These are phyloP conservation scores for Suillus tomentosus DNA, from an alignment of 768 basidiomycete genomes.

Conservation along the genomic window DNA sequence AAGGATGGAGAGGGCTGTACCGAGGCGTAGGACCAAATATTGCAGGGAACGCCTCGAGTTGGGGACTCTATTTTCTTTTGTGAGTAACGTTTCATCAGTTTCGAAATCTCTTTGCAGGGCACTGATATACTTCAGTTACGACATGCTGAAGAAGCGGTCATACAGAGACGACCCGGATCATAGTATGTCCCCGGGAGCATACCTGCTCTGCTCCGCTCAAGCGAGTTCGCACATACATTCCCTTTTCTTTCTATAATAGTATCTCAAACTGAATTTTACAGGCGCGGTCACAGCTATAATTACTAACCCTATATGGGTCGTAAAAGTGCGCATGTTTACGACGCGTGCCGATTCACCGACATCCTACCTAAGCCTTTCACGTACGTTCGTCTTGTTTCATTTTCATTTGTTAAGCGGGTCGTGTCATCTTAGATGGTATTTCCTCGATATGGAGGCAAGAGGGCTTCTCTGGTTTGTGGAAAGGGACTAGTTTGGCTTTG, in stretches of 20 bases:
- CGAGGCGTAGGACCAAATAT: conserved; percentile 89
- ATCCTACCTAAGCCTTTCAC: conserved; percentile 79
- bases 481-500: conserved; percentile 84
- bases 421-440: conserved; percentile 59
- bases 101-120: conserved; percentile 1
- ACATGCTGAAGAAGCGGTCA: conserved; percentile 86
- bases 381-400: conserved; percentile 37
- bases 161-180: conserved; percentile 64
- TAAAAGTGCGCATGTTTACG: conserved; percentile 96
- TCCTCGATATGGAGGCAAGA: conserved; percentile 69
- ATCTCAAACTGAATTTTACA: conserved; percentile 35
- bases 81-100: conserved; percentile 45
- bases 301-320: conserved; percentile 98
- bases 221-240: conserved; percentile 73
- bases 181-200: conserved; percentile 72
- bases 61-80: conserved; percentile 99
- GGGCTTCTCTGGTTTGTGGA: conserved; percentile 79
- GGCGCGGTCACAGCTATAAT: conserved; percentile 92
- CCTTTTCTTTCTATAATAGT: conserved; percentile 13
- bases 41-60: conserved; percentile 92
- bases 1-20: conserved; percentile 88
- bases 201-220: conserved; percentile 90
- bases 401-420: too few relatives aligned
- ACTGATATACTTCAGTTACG: conserved; percentile 61
- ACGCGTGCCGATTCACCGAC: conserved; percentile 63